These are phyloP conservation scores for Breynia disticha DNA, from an alignment of 441 rosid species.

Conservation along the genomic window DNA sequence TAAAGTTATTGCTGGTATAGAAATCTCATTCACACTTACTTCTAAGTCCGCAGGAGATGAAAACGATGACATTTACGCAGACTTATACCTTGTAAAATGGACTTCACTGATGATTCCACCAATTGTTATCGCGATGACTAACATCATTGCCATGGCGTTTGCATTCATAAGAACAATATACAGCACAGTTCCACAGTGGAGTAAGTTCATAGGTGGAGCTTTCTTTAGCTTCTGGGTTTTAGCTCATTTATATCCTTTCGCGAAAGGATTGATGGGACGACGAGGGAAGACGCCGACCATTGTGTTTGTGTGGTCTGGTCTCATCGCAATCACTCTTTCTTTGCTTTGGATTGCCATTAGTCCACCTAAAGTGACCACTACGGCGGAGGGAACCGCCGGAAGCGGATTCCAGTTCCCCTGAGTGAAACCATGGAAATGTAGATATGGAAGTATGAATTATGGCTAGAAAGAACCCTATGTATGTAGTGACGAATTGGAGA, in stretches of 20 bases:
- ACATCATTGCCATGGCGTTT: constrained; percentile 40
- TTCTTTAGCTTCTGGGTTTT: constrained; percentile 27
- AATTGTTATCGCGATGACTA: constrained; percentile 57
- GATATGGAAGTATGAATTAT: too few species aligned
- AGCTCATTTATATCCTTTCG: constrained; percentile 23
- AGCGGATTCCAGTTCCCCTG: constrained; percentile 18
- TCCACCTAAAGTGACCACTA: constrained; percentile 14
- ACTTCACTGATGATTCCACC: constrained; percentile 62
- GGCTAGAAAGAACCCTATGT: too few species aligned
- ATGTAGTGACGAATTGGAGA: too few species aligned
- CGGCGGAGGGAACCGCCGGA: constrained; percentile 2
- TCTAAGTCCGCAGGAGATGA: constrained; percentile 56
- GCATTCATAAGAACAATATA: constrained; percentile 17
- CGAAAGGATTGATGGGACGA: constrained; percentile 26
- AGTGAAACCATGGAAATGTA: not conserved
- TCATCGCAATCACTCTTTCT: constrained; percentile 22
- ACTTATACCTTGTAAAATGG: constrained; percentile 61
- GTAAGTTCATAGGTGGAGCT: constrained; percentile 20
- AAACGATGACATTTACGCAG: constrained; percentile 51
- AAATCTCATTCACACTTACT: constrained; percentile 67
- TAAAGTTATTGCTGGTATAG: constrained; percentile 65
- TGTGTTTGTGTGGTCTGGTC: constrained; percentile 25
- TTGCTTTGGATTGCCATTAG: constrained; percentile 24
- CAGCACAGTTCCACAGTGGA: constrained; percentile 21
- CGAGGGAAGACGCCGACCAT: constrained; percentile 24